Evolutionary conservation across 2,329 filamentous ascomycete genomes (phyloP).

Genomic region (Talaromyces verruculosus): DNA sequence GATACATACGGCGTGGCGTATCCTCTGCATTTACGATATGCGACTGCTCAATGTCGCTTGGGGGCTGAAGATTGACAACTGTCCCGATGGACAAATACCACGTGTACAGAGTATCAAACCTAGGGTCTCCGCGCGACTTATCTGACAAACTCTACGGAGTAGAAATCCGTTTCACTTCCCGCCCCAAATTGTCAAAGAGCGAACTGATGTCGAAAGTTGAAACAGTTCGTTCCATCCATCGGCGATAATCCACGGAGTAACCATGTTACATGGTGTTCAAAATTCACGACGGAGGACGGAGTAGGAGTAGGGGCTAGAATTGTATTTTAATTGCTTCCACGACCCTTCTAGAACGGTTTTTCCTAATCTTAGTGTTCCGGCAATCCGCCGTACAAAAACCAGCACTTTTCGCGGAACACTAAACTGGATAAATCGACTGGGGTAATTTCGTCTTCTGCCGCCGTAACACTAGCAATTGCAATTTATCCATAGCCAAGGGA

Average conservation of each 20-base stretch:
- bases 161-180: background rate
- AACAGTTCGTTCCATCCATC: background rate
- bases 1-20: background rate
- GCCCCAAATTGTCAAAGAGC: background rate
- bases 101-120: background rate
- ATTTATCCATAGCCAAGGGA: background rate
- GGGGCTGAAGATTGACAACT: background rate
- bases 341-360: background rate
- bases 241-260: background rate
- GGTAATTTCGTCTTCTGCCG: background rate
- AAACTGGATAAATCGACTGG: background rate
- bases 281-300: no score
- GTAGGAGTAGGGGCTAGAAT: no score
- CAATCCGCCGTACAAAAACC: background rate
- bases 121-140: background rate
- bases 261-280: background rate
- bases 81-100: background rate
- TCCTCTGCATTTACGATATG: conserved; percentile 2
- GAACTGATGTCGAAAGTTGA: background rate
- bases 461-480: background rate
- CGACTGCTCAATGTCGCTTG: background rate
- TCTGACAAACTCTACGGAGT: background rate
- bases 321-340: background rate
- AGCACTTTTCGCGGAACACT: background rate
- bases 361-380: background rate